Evolutionary conservation across 306 rosid species (phyloP), one percentile per base, ranked within the genome.

Genomic region (Arachis hypogaea): DNA sequence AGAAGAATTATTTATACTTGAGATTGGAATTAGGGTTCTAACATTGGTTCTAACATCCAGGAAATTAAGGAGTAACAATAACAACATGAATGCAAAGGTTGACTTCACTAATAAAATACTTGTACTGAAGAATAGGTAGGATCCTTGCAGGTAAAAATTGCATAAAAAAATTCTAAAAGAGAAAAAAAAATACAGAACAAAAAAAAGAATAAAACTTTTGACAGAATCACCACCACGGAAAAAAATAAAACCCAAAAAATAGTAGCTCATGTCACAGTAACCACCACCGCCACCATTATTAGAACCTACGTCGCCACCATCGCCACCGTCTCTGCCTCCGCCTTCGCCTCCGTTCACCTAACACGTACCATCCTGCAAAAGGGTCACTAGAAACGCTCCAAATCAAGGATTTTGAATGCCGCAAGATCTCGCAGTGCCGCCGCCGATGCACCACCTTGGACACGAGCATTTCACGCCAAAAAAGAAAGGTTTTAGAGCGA

Each of bases 231-330:
- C 86, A 2, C 89, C 96, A 10, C 92, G 81, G 74, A 95, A 87
- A 80, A 92, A 95, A 7, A 86, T 79, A 2, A 82, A 88, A 55
- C 92, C 98, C 18, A 98, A 88, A 1, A 96, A 89, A 4, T 77
- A 82, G 51, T 81, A 71, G 66, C 83, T 86, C 91, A 77, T 83
- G 69, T 86, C 85, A 73, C 88, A 88, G 58, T 89, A 86, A 70
- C 55, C 70, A 11, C 65, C 57, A 10, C 74, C 77, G 62, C 51
- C 76, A 6, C 64, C 74, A 18, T 18, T 18, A 18, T 18, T 18
- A 18, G 18, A 18, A 18, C 18, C 18, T 18, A 18, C 72, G 2
- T 11, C 4, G 3, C 54, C 12, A 0, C 76, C 81, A 7, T 18
- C 0, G 18, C 18, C 18, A 18, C 18, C 18, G 18, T 0, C 18